Evolutionary conservation across 1,284 basidiomycete species (phyloP).

Genomic region (Malassezia slooffiae): DNA sequence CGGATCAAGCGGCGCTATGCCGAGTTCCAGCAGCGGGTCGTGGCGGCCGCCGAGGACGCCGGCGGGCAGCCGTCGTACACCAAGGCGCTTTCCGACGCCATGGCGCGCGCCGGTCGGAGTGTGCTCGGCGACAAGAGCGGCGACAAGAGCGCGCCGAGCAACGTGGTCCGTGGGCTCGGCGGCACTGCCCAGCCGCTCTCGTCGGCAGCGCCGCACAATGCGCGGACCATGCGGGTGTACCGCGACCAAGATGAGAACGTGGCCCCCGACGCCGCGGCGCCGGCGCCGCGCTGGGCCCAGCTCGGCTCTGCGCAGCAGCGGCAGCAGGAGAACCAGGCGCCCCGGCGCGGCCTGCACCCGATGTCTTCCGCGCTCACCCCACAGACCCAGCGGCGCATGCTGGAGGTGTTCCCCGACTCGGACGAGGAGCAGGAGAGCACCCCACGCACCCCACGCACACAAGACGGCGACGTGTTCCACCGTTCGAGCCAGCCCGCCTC

Average conservation of each 20-base stretch:
- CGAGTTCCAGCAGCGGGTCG: constrained; percentile 61
- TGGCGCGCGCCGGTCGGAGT: constrained; percentile 31
- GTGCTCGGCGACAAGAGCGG: constrained; percentile 33
- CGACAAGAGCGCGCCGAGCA: constrained; percentile 5
- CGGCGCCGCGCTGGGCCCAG: constrained; percentile 20
- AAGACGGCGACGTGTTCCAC: constrained; percentile 1
- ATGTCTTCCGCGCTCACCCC: constrained; percentile 5
- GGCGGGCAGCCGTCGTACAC: constrained; percentile 17
- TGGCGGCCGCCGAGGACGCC: constrained; percentile 14
- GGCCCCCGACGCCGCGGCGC: constrained; percentile 3
- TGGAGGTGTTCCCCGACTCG: constrained; percentile 43
- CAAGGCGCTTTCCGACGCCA: constrained; percentile 31
- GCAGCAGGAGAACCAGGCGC: constrained; percentile 26
- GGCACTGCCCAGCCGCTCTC: constrained; percentile 9
- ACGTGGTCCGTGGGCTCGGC: constrained; percentile 12
- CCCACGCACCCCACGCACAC: constrained; percentile 2
- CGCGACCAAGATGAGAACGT: constrained; percentile 10
- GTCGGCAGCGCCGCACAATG: not conserved
- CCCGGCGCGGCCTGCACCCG: constrained; percentile 2
- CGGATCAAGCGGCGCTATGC: constrained; percentile 71
- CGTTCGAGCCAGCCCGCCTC: constrained; percentile 9
- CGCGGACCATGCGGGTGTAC: constrained; percentile 14
- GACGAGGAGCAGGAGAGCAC: constrained; percentile 48
- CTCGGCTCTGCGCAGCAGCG: constrained; percentile 23
- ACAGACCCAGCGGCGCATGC: constrained; percentile 14